Evolutionary conservation across 2,329 filamentous ascomycete species (phyloP), one percentile per base, ranked within the genome.

Genomic region (Aureobasidium lini): DNA sequence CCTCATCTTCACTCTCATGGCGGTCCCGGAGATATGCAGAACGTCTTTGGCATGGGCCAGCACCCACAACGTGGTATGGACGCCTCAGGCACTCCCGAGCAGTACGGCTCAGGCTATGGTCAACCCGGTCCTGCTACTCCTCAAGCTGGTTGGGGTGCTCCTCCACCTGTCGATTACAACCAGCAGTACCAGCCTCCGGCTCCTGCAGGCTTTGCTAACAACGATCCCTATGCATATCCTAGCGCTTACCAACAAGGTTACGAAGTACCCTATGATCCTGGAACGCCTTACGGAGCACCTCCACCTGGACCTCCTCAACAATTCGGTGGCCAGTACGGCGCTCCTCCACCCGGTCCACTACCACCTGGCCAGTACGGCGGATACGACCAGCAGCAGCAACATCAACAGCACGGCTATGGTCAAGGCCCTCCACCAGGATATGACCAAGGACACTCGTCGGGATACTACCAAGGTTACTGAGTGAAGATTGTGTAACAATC

Each of bases 231-330:
- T 53, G 65, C 68, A 2, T 71, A 67, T 49, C 70, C 67, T 10
- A 69, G 67, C 6, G 67, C 70, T 9, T 71, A 70, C 40, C 69
- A 71, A 57, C 69, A 70, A 46, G 70, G 70, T 3, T 71, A 72
- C 31, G 70, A 71, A 42, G 62, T 64, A 43, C 69, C 69, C 2
- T 71, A 69, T 42, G 37, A 65, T 28, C n/a, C 29, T 16, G 31
- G 23, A 16, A 28, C 23, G 10, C 46, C 34, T 18, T 58, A 57
- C 15, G 52, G 40, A 46, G 40, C n/a, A 37, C 43, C 47, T 31
- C 47, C 28, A 6, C 52, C 43, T 15, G 47, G 47, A 37, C 47
- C 32, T 2, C 44, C 43, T 34, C 49, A 53, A 37, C 49, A 53
- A 28, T 52, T n/a, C 4, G 36, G 36, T 2, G 48, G 48, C 11